Evolutionary conservation across 768 basidiomycete genomes (phyloP).

Genomic region (Suillus decipiens): DNA sequence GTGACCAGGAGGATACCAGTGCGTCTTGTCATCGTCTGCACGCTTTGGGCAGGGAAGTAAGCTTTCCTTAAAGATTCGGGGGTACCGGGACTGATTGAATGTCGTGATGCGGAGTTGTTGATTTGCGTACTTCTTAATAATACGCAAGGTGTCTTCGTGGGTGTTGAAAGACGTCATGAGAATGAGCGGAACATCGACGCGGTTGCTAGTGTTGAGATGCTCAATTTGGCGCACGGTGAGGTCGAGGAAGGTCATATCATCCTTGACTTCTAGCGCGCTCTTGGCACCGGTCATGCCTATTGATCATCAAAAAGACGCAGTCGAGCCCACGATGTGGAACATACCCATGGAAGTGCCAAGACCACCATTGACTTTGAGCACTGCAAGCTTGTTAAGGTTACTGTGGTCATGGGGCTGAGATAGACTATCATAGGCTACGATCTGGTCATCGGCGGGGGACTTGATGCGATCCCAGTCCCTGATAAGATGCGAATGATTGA

Average conservation of each 20-base stretch:
- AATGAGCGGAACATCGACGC: constrained; percentile 74
- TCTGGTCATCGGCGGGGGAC: constrained; percentile 63
- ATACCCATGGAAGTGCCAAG: constrained; percentile 66
- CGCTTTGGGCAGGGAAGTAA: constrained; percentile 62
- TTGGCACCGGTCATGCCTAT: constrained; percentile 63
- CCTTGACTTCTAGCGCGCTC: constrained; percentile 73
- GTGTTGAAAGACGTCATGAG: constrained; percentile 86
- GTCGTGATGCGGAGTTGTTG: constrained; percentile 73
- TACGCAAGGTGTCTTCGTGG: constrained; percentile 73
- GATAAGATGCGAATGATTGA: constrained; percentile 9
- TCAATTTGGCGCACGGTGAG: constrained; percentile 65
- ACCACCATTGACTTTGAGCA: constrained; percentile 79
- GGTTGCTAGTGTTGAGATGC: constrained; percentile 63
- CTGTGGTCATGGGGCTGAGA: constrained; percentile 43
- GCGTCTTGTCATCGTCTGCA: constrained; percentile 61
- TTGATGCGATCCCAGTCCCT: constrained; percentile 51
- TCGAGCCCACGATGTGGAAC: constrained; percentile 9
- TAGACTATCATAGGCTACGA: constrained; percentile 59
- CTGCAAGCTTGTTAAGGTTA: constrained; percentile 69
- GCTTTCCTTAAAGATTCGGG: constrained; percentile 69
- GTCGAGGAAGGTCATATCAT: constrained; percentile 72
- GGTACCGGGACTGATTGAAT: constrained; percentile 76
- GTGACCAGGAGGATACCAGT: constrained; percentile 80
- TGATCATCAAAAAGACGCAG: constrained; percentile 8
- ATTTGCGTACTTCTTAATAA: constrained; percentile 81